Evolutionary conservation across 2,329 filamentous ascomycete species (phyloP), one percentile per base, ranked within the genome.

Genomic region (Paecilomyces dactylethromorphus): DNA sequence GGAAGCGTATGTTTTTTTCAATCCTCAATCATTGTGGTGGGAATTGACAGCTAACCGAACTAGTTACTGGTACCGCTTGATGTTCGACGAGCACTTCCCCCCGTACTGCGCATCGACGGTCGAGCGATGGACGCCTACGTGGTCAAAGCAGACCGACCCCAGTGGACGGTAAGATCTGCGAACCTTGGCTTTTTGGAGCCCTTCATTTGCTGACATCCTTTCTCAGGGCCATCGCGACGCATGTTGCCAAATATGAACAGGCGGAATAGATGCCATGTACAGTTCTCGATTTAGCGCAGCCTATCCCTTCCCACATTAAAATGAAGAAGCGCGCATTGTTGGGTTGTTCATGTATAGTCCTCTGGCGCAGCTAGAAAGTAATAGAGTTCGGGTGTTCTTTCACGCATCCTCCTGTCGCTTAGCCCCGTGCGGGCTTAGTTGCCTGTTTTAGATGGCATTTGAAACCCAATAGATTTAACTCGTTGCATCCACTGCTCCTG

Each of bases 21-120:
- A 0, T 18, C 21, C 13, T 15, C 54, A 24, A 54, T 26, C 15
- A 12, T n/a, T 15, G 15, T 11, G 6, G 50, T 18, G 50, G 50
- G 58, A 56, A 57, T 63, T 69, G 59, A 69, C 67, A 26, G 29
- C 56, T 62, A 50, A 56, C 15, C 29, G 22, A 35, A 56, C 31
- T 66, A 89, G 87, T 53, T 95, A 96, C 83, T 99, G 94, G 94
- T 99, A 99, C 81, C 88, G 94, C 69, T 84, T 81, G 74, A 97
- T 99, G 93, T 99, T 97, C 74, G 94, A 99, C 76, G 93, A 99
- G 83, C 93, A 95, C 78, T 99, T 97, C 85, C 94, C 94, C 53
- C 84, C 87, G 58, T 88, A 88, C 71, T 97, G 93, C 74, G 95
- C 94, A 8, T 87, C 85, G 60, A 99, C 94, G 7, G 94, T 99